A percentile compares a stretch with the other conserved stretches of the same genome.
Conservation (phyloP, 2,329 filamentous ascomycete genomes). For the Botrytis squamosa region DNA sequence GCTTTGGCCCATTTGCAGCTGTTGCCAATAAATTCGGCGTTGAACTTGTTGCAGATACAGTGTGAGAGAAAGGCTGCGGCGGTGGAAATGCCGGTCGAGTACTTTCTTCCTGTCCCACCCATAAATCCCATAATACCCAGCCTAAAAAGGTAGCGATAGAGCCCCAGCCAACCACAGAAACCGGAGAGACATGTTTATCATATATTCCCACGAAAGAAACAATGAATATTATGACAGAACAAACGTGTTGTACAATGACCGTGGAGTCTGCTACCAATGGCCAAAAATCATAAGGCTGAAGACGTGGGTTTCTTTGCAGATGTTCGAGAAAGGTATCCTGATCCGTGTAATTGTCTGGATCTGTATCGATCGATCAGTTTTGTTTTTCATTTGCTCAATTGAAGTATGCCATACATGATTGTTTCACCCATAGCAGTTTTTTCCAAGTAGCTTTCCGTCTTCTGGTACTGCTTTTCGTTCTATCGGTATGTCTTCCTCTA, state of each 20-base stretch:
- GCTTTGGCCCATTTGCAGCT: constrained; percentile 5
- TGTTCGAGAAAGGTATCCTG: constrained; percentile 95
- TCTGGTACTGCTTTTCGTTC: constrained; percentile 52
- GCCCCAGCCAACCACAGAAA: constrained; percentile 84
- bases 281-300: constrained; percentile 98
- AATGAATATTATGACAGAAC: constrained; percentile 89
- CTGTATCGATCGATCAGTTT: constrained; percentile 46
- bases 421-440: constrained; percentile 97
- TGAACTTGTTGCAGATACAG: constrained; percentile 35
- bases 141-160: constrained; percentile 80
- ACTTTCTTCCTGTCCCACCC: constrained; percentile 71
- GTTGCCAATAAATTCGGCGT: constrained; percentile 30
- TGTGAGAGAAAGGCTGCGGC: constrained; percentile 7
- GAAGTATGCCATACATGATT: constrained; percentile 64
- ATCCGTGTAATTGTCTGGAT: constrained; percentile 99
- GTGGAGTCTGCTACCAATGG: constrained; percentile 91
- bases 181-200: constrained; percentile 80
- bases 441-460: constrained; percentile 78
- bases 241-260: constrained; percentile 95
- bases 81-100: constrained; percentile 25
- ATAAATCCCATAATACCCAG: constrained; percentile 89
- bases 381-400: background rate
- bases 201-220: constrained; percentile 92
- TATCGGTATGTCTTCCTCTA: constrained; percentile 34
- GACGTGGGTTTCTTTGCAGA: constrained; percentile 86